phyloP scores from a whole-genome alignment of 2,329 filamentous ascomycete genomes.

The Hypoxylon sp. region DNA sequence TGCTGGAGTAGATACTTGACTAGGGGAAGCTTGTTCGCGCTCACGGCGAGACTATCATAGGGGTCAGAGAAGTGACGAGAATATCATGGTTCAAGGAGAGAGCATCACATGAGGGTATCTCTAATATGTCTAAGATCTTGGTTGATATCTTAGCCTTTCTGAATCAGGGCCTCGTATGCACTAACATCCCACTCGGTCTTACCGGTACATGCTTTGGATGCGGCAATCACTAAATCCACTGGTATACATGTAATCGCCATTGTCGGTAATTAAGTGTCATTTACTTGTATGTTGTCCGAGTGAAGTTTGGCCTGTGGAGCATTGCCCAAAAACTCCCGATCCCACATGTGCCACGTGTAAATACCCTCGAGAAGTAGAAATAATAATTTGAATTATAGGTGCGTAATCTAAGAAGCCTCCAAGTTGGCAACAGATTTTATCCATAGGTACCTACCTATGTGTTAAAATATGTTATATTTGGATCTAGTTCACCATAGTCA shows the following conservation, averaged over 20 bases:
- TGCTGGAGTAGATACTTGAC: constrained; percentile 1
- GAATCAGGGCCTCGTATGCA: not conserved
- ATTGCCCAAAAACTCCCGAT: too few relatives aligned
- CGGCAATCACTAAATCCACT: not conserved
- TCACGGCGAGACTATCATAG: not conserved
- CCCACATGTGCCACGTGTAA: too few relatives aligned
- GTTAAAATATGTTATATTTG: too few relatives aligned
- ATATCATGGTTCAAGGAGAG: too few relatives aligned
- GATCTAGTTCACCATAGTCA: too few relatives aligned
- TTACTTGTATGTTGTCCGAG: too few relatives aligned
- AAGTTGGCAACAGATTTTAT: too few relatives aligned
- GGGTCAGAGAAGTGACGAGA: not conserved
- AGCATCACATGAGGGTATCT: not conserved
- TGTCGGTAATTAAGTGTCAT: not conserved
- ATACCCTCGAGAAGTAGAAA: too few relatives aligned
- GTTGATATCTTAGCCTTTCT: not conserved
- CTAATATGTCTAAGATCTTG: not conserved
- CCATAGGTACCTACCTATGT: too few relatives aligned
- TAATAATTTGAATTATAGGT: too few relatives aligned
- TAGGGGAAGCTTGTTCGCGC: constrained; percentile 1
- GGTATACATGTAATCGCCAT: not conserved
- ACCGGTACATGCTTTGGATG: not conserved
- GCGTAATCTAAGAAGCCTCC: too few relatives aligned
- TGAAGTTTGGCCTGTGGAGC: too few relatives aligned
- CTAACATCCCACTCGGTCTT: not conserved